These are phyloP conservation scores for Penicillium sp. DNA, from an alignment of 2,329 filamentous ascomycete species.

Conservation along the genomic window DNA sequence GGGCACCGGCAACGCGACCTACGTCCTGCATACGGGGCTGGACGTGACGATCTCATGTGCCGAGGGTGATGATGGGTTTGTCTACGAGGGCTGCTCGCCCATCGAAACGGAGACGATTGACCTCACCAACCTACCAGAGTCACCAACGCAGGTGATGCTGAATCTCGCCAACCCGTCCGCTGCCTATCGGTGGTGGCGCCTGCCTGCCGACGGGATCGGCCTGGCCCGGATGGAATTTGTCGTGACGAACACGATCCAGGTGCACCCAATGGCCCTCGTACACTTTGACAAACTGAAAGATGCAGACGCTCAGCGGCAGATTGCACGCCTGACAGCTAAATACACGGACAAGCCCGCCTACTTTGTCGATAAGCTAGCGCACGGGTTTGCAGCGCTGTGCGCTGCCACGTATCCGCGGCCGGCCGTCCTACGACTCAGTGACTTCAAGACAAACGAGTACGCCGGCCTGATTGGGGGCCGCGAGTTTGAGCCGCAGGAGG, in stretches of 20 bases:
- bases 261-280: constrained; percentile 36
- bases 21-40: constrained; percentile 33
- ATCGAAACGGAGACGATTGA: constrained; percentile 31
- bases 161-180: constrained; percentile 36
- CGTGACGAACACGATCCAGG: constrained; percentile 32
- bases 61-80: constrained; percentile 35
- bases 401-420: constrained; percentile 36
- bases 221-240: constrained; percentile 40
- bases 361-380: constrained; percentile 35
- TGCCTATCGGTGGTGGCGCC: constrained; percentile 38
- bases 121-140: constrained; percentile 18
- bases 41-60: constrained; percentile 38
- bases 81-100: constrained; percentile 33
- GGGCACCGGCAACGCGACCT: constrained; percentile 34
- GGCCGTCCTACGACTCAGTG: constrained; percentile 36
- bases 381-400: constrained; percentile 34
- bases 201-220: constrained; percentile 36
- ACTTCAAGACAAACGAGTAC: constrained; percentile 42
- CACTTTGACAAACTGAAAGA: constrained; percentile 30
- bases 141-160: constrained; percentile 33
- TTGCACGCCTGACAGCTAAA: constrained; percentile 24
- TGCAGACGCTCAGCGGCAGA: constrained; percentile 20
- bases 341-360: constrained; percentile 35
- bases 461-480: constrained; percentile 35
- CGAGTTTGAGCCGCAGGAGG: constrained; percentile 36